Base-by-base conservation (phyloP, 768 basidiomycete genomes). In the Hebeloma cylindrosporum region DNA sequence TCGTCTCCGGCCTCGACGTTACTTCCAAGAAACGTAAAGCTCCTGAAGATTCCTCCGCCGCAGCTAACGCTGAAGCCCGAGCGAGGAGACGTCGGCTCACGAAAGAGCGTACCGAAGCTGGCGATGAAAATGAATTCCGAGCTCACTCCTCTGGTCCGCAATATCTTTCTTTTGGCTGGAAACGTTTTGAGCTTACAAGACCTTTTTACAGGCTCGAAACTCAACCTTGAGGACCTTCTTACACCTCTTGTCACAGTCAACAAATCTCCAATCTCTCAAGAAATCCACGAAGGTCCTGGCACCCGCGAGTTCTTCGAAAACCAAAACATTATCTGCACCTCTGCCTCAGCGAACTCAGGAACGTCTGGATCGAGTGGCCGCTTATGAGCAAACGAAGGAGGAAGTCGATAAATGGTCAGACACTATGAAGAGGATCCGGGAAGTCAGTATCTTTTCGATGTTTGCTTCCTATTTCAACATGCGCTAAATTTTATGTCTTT, bases 371-470 rank as follows among this genome's bases (percentile, higher is more conserved):
- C 83, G 95, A 37, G 84, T 93, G 60, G 95, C 93, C 6, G 95
- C 95, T 0, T 96, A 95, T 60, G 93, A 93, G 57, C 79, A 88
- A 65, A 97, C 94, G 3, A 92, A 90, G 60, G 77, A 80, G 50
- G 94, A 97, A 63, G 86, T 95, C 2, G 82, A 88, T 51, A 96
- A 95, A 70, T 98, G 95, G 96, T 80, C 80, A 20, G 82, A 80
- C 4, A 89, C 91, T 3, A 95, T 97, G 86, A 89, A 88, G 63
- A 78, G 80, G 16, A 93, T 99, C 53, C 84, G 85, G 52, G 91
- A 97, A 70, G 90, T 88, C 34, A 40, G 72, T 35, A 2, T 7
- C 30, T 21, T 4, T 35, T 23, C 14, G 7, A 22, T 26, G 10
- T 13, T 14, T 32, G 7, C 7, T 26, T 25, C 7, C 17, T 11